Base-by-base conservation (phyloP, 164 flowering plant genomes). In the Taxillus chinensis region DNA sequence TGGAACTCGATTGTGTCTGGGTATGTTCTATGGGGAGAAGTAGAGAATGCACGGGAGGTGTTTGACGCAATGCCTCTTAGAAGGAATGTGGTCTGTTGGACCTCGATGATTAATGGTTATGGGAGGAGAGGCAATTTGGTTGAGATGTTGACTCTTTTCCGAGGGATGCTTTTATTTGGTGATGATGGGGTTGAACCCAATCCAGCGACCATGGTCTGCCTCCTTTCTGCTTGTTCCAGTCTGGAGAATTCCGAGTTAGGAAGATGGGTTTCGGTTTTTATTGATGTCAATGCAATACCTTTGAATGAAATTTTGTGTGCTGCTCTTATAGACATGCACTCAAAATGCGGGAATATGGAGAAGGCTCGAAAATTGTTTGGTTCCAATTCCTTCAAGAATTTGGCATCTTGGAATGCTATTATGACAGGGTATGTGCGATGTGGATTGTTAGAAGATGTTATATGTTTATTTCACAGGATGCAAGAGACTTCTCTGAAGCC, bases 81-180 rank as follows among this genome's bases (percentile, higher is more conserved):
- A 52, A 74, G 74, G 64, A 78, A 63, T 72, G 76, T 68, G 55
- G 68, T 72, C 54, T 72, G 68, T 66, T 74, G 80, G 80, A 72
- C 76, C 39, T 55, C 78, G 37, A 45, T 78, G 70, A 70, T 78
- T 11, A 67, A 72, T 70, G 81, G 76, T 62, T 70, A 72, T 63
- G 76, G 78, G 9, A 70, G 54, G 59, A 58, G 55, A 48, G 78
- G 78, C 37, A 59, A 63, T 61, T 37, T 70, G 10, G 67, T 16
- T n/a, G 74, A 72, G 59, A 75, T 72, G 74, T 41, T 74, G 38
- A 5, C 39, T 41, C 53, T 75, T 68, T 75, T 78, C 38, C n/a
- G 43, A 49, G 64, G 58, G 65, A 77, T 77, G 80, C 70, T 74
- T 58, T 64, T 77, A 8, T 72, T 68, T 6, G 70, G 7, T 38